Conservation (phyloP, 495 filamentous ascomycete genomes). For the Aspergillus sclerotiicarbonarius region DNA sequence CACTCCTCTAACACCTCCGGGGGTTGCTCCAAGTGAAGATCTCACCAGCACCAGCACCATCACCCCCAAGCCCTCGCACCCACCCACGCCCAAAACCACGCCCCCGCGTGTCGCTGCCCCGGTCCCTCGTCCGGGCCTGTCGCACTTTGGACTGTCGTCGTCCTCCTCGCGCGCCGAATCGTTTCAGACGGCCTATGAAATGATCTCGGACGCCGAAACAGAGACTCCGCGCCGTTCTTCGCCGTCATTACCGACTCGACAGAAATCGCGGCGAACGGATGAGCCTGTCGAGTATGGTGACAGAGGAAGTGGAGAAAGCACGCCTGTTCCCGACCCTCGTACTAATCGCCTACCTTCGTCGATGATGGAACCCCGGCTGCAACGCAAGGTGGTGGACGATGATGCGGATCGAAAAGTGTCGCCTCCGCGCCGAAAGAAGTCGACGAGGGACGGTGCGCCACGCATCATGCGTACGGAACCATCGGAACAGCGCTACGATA, state of each 20-base stretch:
- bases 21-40: constrained; percentile 24
- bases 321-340: not conserved
- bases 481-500: constrained; percentile 9
- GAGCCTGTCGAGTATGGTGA: not conserved
- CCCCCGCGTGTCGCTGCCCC: constrained; percentile 55
- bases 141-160: constrained; percentile 31
- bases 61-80: constrained; percentile 55
- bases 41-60: constrained; percentile 19
- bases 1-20: constrained; percentile 41
- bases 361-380: not conserved
- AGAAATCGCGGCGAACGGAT: constrained; percentile 24
- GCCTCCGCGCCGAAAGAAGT: constrained; percentile 2
- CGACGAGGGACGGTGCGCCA: not conserved
- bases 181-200: constrained; percentile 70
- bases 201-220: constrained; percentile 60
- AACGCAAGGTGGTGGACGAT: not conserved
- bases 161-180: constrained; percentile 62
- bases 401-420: not conserved
- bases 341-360: not conserved
- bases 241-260: constrained; percentile 27
- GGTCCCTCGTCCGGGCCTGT: constrained; percentile 41
- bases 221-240: constrained; percentile 47
- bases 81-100: constrained; percentile 71
- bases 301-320: constrained; percentile 1
- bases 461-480: constrained; percentile 4